A percentile compares a stretch with the other conserved stretches of the same genome.
These are phyloP conservation scores for Acanthamoeba lenticulata DNA, from an alignment of 208 protist genomes.

Conservation along the genomic window DNA sequence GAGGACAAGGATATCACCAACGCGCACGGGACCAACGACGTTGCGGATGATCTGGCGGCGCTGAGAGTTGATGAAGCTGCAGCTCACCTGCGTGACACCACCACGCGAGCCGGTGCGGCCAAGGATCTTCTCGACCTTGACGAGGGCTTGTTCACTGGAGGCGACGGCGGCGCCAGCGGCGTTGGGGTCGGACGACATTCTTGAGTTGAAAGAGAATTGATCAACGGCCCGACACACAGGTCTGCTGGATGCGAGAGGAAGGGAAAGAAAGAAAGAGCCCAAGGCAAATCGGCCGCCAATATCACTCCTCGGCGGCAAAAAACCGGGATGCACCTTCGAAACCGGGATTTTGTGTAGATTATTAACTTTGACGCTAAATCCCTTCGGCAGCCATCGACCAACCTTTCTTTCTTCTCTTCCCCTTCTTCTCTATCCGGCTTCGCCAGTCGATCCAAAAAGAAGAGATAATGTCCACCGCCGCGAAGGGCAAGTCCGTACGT, in stretches of 20 bases:
- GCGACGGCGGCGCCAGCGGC: too few species aligned
- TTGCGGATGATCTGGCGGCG: constrained; percentile 98
- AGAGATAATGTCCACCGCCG: constrained; percentile 46
- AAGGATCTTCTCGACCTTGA: constrained; percentile 97
- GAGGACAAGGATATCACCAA: constrained; percentile 98
- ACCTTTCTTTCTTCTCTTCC: constrained; percentile 35
- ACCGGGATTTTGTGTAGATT: background rate
- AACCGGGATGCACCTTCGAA: background rate
- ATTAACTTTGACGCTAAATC: background rate
- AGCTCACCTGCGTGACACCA: constrained; percentile 97
- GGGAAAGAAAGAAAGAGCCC: constrained; percentile 62
- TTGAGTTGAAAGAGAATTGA: constrained; percentile 59
- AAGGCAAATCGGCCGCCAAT: background rate
- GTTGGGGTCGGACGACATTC: too few species aligned
- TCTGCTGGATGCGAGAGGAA: constrained; percentile 26
- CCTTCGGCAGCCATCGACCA: background rate
- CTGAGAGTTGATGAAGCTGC: constrained; percentile 94
- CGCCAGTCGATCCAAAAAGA: constrained; percentile 20
- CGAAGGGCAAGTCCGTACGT: constrained; percentile 30
- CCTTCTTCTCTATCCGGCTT: constrained; percentile 36
- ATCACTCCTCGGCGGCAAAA: background rate
- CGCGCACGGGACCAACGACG: constrained; percentile 99
- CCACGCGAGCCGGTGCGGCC: constrained; percentile 99
- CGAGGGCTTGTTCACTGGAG: too few species aligned
- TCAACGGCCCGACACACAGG: background rate